These are phyloP conservation scores for Daldinia loculata DNA, from an alignment of 495 filamentous ascomycete genomes.

Conservation along the genomic window DNA sequence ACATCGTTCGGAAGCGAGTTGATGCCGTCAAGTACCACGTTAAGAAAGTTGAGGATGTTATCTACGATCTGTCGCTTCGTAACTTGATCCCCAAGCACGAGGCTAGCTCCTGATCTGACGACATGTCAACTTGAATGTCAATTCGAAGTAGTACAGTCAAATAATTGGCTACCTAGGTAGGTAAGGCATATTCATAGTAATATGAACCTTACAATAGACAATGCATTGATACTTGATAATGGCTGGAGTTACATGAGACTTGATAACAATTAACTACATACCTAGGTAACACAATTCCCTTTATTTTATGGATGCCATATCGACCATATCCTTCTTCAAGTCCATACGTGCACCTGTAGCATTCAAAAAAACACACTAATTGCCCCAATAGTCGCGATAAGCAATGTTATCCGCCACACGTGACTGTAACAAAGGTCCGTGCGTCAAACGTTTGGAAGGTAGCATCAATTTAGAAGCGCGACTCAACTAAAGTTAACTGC, in stretches of 20 bases:
- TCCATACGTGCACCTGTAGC: not conserved
- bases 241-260: not conserved
- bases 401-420: not conserved
- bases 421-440: not conserved
- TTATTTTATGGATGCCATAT: not conserved
- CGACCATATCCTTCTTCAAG: not conserved
- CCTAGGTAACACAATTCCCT: not conserved
- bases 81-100: slow-evolving; percentile 72
- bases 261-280: not conserved
- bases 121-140: not conserved
- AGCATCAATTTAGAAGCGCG: not conserved
- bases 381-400: not conserved
- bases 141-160: not conserved
- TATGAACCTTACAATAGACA: not conserved
- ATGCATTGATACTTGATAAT: not conserved
- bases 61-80: slow-evolving; percentile 90
- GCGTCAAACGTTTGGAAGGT: not conserved
- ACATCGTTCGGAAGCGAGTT: slow-evolving; percentile 82
- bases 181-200: not conserved
- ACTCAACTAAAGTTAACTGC: not conserved
- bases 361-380: not conserved
- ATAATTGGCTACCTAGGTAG: no score
- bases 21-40: slow-evolving; percentile 96
- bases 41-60: slow-evolving; percentile 98
- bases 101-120: not conserved